Conservation (phyloP, 2,329 filamentous ascomycete genomes). For the Colletotrichum tanaceti region DNA sequence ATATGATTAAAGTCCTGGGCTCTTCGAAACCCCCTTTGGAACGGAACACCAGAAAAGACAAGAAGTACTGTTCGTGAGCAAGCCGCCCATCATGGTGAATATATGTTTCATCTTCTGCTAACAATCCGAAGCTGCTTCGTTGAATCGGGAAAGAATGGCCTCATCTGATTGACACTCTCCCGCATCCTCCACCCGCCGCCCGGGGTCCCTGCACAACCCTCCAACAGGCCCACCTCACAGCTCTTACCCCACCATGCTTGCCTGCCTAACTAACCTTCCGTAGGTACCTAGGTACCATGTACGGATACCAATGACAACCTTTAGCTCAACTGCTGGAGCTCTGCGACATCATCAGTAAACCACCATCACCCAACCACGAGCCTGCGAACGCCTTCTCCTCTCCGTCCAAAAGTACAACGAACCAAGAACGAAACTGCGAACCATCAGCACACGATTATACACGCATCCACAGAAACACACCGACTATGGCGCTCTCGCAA, state of each 20-base stretch:
- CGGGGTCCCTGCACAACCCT: slow-evolving; percentile 26
- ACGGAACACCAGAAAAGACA: too few relatives aligned
- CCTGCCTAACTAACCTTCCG: slow-evolving; percentile 30
- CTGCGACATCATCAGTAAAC: slow-evolving; percentile 7
- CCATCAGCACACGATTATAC: background rate
- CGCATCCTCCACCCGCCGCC: background rate
- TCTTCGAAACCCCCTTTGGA: too few relatives aligned
- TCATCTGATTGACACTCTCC: background rate
- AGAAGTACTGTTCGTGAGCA: too few relatives aligned
- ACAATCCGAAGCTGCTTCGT: too few relatives aligned
- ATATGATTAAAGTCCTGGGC: too few relatives aligned
- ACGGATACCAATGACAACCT: slow-evolving; percentile 32
- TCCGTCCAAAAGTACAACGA: background rate
- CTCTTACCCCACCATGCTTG: slow-evolving; percentile 43
- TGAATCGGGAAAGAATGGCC: background rate
- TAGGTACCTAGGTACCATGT: too few relatives aligned
- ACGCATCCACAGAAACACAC: background rate
- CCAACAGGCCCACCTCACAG: slow-evolving; percentile 12
- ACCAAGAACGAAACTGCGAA: too few relatives aligned
- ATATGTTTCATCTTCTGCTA: too few relatives aligned
- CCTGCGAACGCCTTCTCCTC: background rate
- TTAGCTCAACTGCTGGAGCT: slow-evolving; percentile 26
- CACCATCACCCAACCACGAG: background rate
- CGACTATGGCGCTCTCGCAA: slow-evolving; percentile 52
- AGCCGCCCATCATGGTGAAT: too few relatives aligned